Base-by-base conservation (phyloP, 495 filamentous ascomycete species). In the Mytilinidion resinicola region DNA sequence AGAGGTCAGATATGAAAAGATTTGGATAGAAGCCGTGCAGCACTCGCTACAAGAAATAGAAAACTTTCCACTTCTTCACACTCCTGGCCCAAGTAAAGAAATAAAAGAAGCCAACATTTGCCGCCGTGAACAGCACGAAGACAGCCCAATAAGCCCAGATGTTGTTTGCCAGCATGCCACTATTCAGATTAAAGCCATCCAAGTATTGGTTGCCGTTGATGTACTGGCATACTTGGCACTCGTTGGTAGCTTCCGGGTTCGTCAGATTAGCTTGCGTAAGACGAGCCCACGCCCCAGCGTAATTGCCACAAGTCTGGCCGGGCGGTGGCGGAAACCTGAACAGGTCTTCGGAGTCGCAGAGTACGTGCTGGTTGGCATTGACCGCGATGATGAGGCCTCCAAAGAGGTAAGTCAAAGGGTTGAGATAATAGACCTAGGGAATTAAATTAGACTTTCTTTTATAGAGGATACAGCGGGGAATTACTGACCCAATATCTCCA, bases 351-450 rank as follows among this genome's bases (percentile, higher is more conserved):
- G 41, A 20, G 10, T 74, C 61, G 67, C 80, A 82, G 10, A 61
- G 53, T 14, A 82, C 73, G 0, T 53, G 35, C 7, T 72, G 68
- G 51, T 78, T 71, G 48, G 81, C 70, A 10, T 75, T 77, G 10
- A 78, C 78, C 6, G 68, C 60, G 5, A 62, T 70, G 0, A 74
- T 73, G 48, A 82, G 66, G 17, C 77, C 78, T 11, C 76, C 69
- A 52, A 83, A 73, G 19, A 82, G 68, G 59, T 83, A 86, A 1
- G 80, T 85, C 36, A 81, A 62, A 1, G 78, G 77, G 0, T 74
- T 73, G 48, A 76, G 72, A 35, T 72, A 69, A 63, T 80, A 79
- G 75, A 80, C 78, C 70, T 78, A 79, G 57, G 77, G n/a, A n/a
- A n/a, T n/a, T n/a, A 74, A n/a, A n/a, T n/a, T n/a, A n/a, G n/a